Evolutionary conservation across 2,329 filamentous ascomycete genomes (phyloP).

Genomic region (Myriosclerotinia curreyana): DNA sequence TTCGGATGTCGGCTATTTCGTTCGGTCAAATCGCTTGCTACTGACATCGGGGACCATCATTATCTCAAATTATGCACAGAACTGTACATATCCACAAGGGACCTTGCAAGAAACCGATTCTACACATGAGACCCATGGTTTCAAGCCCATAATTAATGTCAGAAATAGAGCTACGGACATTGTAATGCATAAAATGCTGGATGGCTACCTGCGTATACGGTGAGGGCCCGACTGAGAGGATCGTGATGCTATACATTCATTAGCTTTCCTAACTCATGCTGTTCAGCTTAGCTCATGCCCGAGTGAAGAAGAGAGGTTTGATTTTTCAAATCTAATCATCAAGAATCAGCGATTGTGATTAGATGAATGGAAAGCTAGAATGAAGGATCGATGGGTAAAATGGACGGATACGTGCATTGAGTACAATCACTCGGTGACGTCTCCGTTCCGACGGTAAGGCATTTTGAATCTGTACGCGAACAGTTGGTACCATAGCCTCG

Average conservation of each 20-base stretch:
- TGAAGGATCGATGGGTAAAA: neutral
- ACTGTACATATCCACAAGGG: neutral
- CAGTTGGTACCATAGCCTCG: neutral
- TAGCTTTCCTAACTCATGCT: neutral
- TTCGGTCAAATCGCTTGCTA: neutral
- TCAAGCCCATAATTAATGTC: neutral
- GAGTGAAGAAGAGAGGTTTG: neutral
- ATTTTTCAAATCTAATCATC: neutral
- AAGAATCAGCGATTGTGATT: neutral
- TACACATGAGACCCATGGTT: neutral
- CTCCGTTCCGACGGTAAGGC: neutral
- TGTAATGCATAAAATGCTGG: neutral
- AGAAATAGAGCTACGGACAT: neutral
- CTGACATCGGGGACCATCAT: neutral
- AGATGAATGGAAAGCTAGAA: neutral
- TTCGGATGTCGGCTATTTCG: neutral
- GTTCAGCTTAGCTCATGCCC: neutral
- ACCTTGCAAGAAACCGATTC: neutral
- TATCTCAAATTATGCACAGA: neutral
- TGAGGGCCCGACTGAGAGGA: neutral
- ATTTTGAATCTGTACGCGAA: neutral
- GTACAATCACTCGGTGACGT: neutral
- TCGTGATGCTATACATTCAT: neutral
- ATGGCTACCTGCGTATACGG: conserved; percentile 5
- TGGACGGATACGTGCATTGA: neutral